Percentiles rank a stretch among this genome's conserved stretches.
These are phyloP conservation scores for Komagataea norvegica DNA, from an alignment of 1,139 yeast species.

Conservation along the genomic window DNA sequence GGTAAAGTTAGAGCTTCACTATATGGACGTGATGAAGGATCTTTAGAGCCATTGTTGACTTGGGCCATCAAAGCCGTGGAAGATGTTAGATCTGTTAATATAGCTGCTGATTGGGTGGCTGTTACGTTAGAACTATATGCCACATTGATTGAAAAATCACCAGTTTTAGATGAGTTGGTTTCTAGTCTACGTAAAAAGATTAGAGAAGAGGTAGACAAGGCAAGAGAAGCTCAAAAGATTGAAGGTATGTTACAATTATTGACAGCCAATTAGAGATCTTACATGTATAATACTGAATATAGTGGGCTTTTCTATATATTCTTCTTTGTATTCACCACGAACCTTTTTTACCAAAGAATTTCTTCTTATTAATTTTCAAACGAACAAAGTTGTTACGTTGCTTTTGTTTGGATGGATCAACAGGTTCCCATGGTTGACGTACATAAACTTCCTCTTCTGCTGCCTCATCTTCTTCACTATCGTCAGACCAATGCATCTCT, in stretches of 20 bases:
- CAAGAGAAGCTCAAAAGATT: slow-evolving; percentile 83
- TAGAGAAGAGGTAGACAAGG: slow-evolving; percentile 64
- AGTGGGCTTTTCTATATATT: too few relatives aligned
- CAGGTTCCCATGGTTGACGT: slow-evolving; percentile 18
- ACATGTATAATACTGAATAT: too few relatives aligned
- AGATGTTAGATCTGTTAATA: slow-evolving; percentile 70
- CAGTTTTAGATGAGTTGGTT: slow-evolving; percentile 74
- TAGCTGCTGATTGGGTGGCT: slow-evolving; percentile 80
- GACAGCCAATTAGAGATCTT: slow-evolving; percentile 34
- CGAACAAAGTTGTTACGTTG: slow-evolving; percentile 19
- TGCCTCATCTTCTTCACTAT: background rate
- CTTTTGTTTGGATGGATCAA: slow-evolving; percentile 12
- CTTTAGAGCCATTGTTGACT: slow-evolving; percentile 76
- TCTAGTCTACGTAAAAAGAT: slow-evolving; percentile 56
- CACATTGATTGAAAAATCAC: slow-evolving; percentile 62
- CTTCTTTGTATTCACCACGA: too few relatives aligned
- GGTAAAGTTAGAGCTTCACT: slow-evolving; percentile 82
- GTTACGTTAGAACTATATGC: slow-evolving; percentile 80
- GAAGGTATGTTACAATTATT: slow-evolving; percentile 91
- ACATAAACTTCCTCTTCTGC: slow-evolving; percentile 26
- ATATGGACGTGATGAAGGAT: slow-evolving; percentile 77
- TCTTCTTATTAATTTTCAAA: slow-evolving; percentile 23
- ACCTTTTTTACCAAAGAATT: slow-evolving; percentile 19
- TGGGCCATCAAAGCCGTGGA: slow-evolving; percentile 76
- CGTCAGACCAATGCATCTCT: slow-evolving; percentile 6